Evolutionary conservation across 768 basidiomycete species (phyloP), one percentile per base, ranked within the genome.

Genomic region (Podaxis rugospora): DNA sequence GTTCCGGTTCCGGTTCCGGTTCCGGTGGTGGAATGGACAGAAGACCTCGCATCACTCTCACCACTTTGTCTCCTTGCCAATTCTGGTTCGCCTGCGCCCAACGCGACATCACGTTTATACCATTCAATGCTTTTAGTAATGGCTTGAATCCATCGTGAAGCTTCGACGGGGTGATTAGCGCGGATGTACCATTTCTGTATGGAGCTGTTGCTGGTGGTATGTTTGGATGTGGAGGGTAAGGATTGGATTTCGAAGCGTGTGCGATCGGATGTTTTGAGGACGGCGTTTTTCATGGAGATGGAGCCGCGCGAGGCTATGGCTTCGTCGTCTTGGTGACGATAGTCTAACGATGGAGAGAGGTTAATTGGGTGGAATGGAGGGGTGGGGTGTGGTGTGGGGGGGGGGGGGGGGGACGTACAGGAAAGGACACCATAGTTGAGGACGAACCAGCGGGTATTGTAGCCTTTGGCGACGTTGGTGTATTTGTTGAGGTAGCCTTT

Each of bases 361-460:
- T 18, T 14, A 44, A 40, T 21, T 21, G 44, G 9, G 46, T 6
- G 16, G 11, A 46, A 37, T 21, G 21, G 21, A 1, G 21, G 21
- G 21, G 21, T 21, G 21, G 21, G 21, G 21, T 21, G n/a, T n/a
- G n/a, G n/a, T n/a, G n/a, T n/a, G n/a, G n/a, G 21, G 21, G 21
- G 21, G 1, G 21, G 21, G 21, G 21, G 1, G 21, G 21, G 21
- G 13, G 36, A 82, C 90, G 25, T 69, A 92, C 92, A 94, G 16
- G 90, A 92, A n/a, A 95, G 71, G 25, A 90, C 78, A 0, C 93
- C 95, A 57, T 89, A 83, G 67, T 91, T 88, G 18, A 97, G 81
- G 0, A 96, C 92, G 68, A 98, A 96, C 93, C 94, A 97, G 0
- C 95, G 80, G 0, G 90, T 89, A 62, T 86, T 87, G 70, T 94